Conservation (phyloP, 768 basidiomycete genomes). For the Rossbeevera mucosa region DNA sequence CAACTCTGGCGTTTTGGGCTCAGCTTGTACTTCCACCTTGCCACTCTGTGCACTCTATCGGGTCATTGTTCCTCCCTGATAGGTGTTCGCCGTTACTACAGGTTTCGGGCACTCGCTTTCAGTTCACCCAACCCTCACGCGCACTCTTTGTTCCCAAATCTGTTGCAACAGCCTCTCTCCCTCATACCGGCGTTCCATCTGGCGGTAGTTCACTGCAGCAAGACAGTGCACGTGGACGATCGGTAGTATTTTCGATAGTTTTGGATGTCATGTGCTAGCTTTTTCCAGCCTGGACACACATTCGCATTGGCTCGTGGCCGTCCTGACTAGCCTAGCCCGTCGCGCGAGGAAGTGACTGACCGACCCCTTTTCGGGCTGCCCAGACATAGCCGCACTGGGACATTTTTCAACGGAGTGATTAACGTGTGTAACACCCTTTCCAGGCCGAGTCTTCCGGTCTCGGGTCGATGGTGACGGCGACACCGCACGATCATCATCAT, state of each 20-base stretch:
- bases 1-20: not conserved
- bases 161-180: not conserved
- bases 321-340: not conserved
- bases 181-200: not conserved
- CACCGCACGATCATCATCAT: not conserved
- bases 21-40: constrained; percentile 5
- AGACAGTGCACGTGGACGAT: constrained; percentile 3
- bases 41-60: constrained; percentile 1
- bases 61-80: not conserved
- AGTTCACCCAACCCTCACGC: not conserved
- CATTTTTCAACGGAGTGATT: constrained; percentile 8
- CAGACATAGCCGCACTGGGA: constrained; percentile 5
- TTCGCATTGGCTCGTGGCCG: not conserved
- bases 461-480: not conserved
- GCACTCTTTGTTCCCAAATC: constrained; percentile 1
- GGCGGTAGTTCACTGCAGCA: not conserved
- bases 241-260: constrained; percentile 17
- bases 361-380: not conserved
- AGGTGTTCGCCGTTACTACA: not conserved
- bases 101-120: not conserved
- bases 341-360: not conserved
- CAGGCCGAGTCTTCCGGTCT: not conserved
- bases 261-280: not conserved
- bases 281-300: not conserved
- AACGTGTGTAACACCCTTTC: constrained; percentile 5